phyloP scores from a whole-genome alignment of 768 basidiomycete genomes.

The Suillus placidus region DNA sequence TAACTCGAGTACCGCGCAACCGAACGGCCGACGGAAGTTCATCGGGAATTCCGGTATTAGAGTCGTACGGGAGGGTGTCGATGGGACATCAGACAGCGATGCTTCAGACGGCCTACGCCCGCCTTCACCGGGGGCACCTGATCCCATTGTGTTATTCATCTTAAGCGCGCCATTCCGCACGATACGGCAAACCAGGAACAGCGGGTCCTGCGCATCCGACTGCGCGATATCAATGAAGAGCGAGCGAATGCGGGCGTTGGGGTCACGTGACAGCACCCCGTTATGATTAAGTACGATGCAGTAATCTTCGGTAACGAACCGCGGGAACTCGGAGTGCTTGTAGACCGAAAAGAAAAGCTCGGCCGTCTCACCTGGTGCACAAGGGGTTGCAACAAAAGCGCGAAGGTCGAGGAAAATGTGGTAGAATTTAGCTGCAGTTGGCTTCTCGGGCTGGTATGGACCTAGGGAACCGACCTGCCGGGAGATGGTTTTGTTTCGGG shows the following conservation, averaged over 20 bases:
- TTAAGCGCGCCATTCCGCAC: conserved; percentile 87
- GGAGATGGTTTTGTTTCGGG: conserved; percentile 32
- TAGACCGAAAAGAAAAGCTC: conserved; percentile 95
- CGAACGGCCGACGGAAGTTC: conserved; percentile 85
- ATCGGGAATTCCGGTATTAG: conserved; percentile 37
- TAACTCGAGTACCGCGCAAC: conserved; percentile 92
- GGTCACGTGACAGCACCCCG: conserved; percentile 82
- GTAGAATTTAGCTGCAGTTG: conserved; percentile 71
- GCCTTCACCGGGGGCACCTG: conserved; percentile 44
- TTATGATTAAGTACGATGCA: conserved; percentile 90
- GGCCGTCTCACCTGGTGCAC: conserved; percentile 87
- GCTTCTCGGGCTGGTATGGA: conserved; percentile 34
- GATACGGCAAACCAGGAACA: conserved; percentile 90
- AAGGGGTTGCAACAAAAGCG: conserved; percentile 89
- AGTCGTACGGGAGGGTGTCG: conserved; percentile 30
- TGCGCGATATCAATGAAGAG: conserved; percentile 89
- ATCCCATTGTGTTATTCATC: conserved; percentile 58
- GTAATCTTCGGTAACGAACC: conserved; percentile 94
- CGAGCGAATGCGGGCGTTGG: conserved; percentile 74
- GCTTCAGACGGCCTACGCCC: conserved; percentile 60
- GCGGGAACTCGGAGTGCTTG: conserved; percentile 70
- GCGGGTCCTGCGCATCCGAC: conserved; percentile 81
- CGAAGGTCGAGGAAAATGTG: conserved; percentile 90
- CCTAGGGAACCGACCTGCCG: conserved; percentile 40
- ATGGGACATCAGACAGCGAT: conserved; percentile 38